Percentiles rank a stretch among this genome's conserved stretches.
Evolutionary conservation across 768 basidiomycete species (phyloP).

Genomic region (Podaxis mareebaensis): DNA sequence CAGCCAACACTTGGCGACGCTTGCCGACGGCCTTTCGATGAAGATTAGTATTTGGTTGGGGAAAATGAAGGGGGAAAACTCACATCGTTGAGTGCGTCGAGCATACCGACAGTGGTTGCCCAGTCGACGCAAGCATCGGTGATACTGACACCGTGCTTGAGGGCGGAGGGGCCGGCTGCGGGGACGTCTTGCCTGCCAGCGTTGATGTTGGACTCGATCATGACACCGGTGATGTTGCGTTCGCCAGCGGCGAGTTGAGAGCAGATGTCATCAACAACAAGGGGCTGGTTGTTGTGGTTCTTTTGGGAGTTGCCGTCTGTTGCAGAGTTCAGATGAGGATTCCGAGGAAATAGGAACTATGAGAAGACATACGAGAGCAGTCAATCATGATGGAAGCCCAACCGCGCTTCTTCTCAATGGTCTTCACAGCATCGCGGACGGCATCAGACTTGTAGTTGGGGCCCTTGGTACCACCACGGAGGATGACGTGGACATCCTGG

Average conservation of each 20-base stretch:
- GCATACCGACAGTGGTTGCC: slow-evolving; percentile 74
- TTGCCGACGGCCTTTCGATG: slow-evolving; percentile 40
- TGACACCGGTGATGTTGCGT: slow-evolving; percentile 84
- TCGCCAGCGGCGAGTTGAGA: slow-evolving; percentile 73
- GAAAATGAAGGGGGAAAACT: slow-evolving; percentile 10
- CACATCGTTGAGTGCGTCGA: slow-evolving; percentile 66
- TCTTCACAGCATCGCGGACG: slow-evolving; percentile 61
- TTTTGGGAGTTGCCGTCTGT: slow-evolving; percentile 95
- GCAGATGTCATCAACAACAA: slow-evolving; percentile 71
- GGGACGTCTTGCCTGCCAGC: slow-evolving; percentile 92
- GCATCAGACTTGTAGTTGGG: slow-evolving; percentile 83
- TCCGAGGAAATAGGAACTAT: slow-evolving; percentile 8
- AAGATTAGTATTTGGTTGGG: slow-evolving; percentile 1
- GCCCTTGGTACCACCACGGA: slow-evolving; percentile 89
- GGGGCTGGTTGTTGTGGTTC: slow-evolving; percentile 90
- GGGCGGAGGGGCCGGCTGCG: slow-evolving; percentile 56
- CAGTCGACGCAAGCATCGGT: slow-evolving; percentile 94
- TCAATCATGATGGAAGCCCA: slow-evolving; percentile 86
- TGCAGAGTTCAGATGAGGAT: slow-evolving; percentile 2
- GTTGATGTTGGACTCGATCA: slow-evolving; percentile 96
- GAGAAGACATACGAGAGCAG: slow-evolving; percentile 62
- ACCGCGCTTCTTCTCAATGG: slow-evolving; percentile 62
- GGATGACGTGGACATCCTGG: slow-evolving; percentile 91
- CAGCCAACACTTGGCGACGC: slow-evolving; percentile 43
- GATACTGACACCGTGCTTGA: slow-evolving; percentile 84